Conservation (phyloP, 306 rosid genomes). For the Cotoneaster glaucophyllus region DNA sequence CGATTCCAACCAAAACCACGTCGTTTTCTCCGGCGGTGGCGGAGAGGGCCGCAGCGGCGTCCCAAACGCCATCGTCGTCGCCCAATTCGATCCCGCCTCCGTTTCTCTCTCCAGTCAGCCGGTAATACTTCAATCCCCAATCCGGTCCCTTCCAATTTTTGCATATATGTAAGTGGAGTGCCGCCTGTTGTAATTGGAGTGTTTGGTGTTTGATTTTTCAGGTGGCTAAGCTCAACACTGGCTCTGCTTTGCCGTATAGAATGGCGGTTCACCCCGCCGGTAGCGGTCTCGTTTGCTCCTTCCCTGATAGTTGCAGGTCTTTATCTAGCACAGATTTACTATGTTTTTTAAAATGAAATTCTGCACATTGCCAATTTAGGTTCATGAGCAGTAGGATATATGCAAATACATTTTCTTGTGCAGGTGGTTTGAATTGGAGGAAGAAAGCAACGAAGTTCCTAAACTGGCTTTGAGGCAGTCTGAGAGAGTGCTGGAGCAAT, state of each 20-base stretch:
- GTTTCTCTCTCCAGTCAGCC: constrained; percentile 57
- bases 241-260: constrained; percentile 76
- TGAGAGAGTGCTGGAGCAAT: constrained; percentile 36
- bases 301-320: constrained; percentile 71
- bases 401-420: neutral
- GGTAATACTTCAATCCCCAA: constrained; percentile 23
- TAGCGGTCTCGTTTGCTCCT: constrained; percentile 73
- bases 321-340: neutral
- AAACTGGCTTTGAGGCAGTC: constrained; percentile 44
- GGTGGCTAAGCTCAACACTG: constrained; percentile 57
- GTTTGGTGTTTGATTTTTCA: constrained; percentile 17
- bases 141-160: neutral
- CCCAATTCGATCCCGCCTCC: constrained; percentile 47
- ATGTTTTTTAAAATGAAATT: no score
- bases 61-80: constrained; percentile 56
- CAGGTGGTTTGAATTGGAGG: constrained; percentile 73
- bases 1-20: constrained; percentile 21
- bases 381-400: neutral
- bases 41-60: constrained; percentile 87
- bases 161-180: neutral
- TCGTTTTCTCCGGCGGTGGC: constrained; percentile 79
- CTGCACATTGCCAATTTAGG: neutral
- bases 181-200: neutral
- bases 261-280: constrained; percentile 73
- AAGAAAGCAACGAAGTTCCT: constrained; percentile 27